Base-by-base conservation (phyloP, 2,329 filamentous ascomycete genomes). In the Aspergillus glaucus region DNA sequence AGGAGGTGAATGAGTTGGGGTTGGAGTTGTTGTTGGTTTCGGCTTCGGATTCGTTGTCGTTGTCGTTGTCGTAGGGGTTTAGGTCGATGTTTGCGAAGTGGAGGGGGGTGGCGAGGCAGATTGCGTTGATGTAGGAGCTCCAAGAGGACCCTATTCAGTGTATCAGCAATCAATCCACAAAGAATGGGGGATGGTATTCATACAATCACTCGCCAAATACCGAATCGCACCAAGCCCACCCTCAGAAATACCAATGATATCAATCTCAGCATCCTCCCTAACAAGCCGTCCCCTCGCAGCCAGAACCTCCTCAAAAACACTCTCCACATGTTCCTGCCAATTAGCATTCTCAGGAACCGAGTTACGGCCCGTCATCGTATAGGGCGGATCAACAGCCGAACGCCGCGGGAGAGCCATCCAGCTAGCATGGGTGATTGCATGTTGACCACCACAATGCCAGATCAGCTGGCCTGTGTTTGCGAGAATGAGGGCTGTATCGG, bases 381-480 rank as follows among this genome's bases (percentile, higher is more conserved):
- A 72, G 2, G 78, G 75, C 3, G 70, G 63, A 52, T 87, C 81
- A 9, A 84, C 82, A 2, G 82, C 77, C 43, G 81, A 86, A 49
- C 76, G 73, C 57, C 84, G 78, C 1, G 84, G 83, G 41, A 85
- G 69, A 1, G 74, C 75, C 6, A 73, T 62, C 75, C 85, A 86
- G 3, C 76, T 77, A 0, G 63, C 62, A 1, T 76, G 64, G 1
- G 80, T 86, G 52, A 95, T 73, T 0, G 82, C 75, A 44, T 79
- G 77, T 45, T 76, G 69, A 1, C 77, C 77, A 45, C 79, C 77
- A 37, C 86, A 81, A 65, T 86, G 88, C 84, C 88, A 96, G 59
- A 84, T 74, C 15, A 87, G 72, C 68, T 94, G 84, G 4, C 88
- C 88, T 3, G 82, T 75, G 63, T 95, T 96, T 42, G 88, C 80